Percentiles rank a stretch among this genome's conserved stretches.
Evolutionary conservation across 345 rosid species (phyloP).

Genomic region (Theobroma cacao): DNA sequence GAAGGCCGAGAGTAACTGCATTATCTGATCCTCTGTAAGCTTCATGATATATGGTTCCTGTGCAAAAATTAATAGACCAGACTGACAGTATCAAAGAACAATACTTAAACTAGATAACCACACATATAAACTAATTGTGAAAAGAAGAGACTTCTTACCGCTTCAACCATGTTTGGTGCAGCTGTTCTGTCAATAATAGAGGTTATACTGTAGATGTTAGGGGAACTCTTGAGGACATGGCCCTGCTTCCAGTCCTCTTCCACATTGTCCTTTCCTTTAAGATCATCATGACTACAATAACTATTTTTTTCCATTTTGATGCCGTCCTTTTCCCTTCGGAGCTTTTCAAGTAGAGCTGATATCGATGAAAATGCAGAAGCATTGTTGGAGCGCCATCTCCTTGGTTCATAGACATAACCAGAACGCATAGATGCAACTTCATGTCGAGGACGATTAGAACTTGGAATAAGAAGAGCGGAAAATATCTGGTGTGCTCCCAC

Average conservation of each 20-base stretch:
- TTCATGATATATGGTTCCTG: conserved; percentile 74
- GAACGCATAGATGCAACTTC: conserved; percentile 60
- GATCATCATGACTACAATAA: conserved; percentile 39
- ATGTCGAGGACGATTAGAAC: conserved; percentile 41
- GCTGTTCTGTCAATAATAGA: conserved; percentile 65
- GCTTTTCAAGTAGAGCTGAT: conserved; percentile 79
- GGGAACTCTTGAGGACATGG: conserved; percentile 45
- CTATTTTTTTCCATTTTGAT: conserved; percentile 42
- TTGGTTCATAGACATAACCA: conserved; percentile 56
- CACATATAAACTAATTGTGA: background rate
- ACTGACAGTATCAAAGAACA: background rate
- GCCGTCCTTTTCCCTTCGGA: conserved; percentile 74
- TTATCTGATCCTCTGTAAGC: conserved; percentile 84
- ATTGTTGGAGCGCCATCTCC: conserved; percentile 60
- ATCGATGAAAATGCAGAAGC: conserved; percentile 72
- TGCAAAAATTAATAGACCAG: conserved; percentile 21
- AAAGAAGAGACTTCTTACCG: conserved; percentile 31
- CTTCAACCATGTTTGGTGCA: conserved; percentile 48
- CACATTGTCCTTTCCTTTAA: conserved; percentile 35
- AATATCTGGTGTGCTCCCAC: conserved; percentile 86
- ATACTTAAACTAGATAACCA: background rate
- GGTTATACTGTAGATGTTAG: conserved; percentile 61
- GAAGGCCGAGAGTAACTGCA: conserved; percentile 80
- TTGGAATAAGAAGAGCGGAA: conserved; percentile 74
- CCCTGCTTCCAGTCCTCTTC: conserved; percentile 58